Conservation (phyloP, 2,329 filamentous ascomycete genomes). For the Ceratocystis lukuohia region DNA sequence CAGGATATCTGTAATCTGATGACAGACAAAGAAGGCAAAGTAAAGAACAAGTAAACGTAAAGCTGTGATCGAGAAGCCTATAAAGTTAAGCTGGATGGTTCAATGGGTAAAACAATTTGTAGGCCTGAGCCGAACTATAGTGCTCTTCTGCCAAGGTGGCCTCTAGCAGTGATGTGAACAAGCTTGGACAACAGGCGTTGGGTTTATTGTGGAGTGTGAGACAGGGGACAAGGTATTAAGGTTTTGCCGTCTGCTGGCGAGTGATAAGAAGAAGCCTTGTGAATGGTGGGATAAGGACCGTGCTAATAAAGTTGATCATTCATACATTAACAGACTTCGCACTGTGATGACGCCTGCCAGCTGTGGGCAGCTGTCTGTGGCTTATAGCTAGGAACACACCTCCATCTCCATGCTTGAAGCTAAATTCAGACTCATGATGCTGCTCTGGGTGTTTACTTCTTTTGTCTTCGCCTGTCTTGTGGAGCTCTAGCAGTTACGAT, state of each 20-base stretch:
- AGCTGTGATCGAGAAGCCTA: not conserved
- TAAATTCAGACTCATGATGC: not conserved
- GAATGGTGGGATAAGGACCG: not conserved
- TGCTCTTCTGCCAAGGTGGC: slow-evolving; percentile 17
- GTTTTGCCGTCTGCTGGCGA: not conserved
- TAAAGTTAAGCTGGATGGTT: not conserved
- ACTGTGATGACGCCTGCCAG: not conserved
- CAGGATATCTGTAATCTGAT: not conserved
- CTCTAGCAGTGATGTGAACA: slow-evolving; percentile 9
- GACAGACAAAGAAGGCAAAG: not conserved
- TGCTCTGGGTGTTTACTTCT: not conserved
- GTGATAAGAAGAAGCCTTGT: not conserved
- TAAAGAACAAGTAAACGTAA: not conserved
- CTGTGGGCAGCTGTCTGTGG: not conserved
- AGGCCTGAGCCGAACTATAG: slow-evolving; percentile 5
- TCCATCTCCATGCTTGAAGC: slow-evolving; percentile 4
- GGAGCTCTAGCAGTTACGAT: slow-evolving; percentile 28
- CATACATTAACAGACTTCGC: too few species aligned
- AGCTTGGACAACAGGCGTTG: not conserved
- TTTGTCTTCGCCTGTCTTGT: not conserved
- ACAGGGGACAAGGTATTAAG: not conserved
- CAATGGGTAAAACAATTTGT: not conserved
- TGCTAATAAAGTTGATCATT: not conserved
- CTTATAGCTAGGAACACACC: not conserved
- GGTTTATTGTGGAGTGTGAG: not conserved